Evolutionary conservation across 2,329 filamentous ascomycete genomes (phyloP), one percentile per base, ranked within the genome.

Genomic region (Lasiodiplodia gonubiensis): DNA sequence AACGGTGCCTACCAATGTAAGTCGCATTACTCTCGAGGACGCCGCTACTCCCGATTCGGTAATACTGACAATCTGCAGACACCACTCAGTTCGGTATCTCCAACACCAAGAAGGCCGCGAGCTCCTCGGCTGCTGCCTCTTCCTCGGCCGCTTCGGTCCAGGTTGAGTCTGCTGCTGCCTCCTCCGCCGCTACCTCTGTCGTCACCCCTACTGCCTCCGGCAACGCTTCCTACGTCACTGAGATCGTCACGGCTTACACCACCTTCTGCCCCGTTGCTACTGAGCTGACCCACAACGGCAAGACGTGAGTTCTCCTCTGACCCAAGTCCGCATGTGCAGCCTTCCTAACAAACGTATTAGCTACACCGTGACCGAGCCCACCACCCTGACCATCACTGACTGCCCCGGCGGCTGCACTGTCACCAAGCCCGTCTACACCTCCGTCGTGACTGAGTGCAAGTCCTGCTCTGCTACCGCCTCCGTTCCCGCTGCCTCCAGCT

Each of bases 1-100:
- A 86, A 81, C 70, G 86, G 87, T 75, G 78, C 85, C 74, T 89
- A 86, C 83, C 87, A 89, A 76, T 88, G 73, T 79, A 76, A 73
- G 70, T 67, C 30, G 59, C 57, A 2, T 25, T 8, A 27, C 21
- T 52, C 5, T 10, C 49, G 27, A n/a, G 25, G 18, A 27, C 27
- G 49, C 30, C n/a, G n/a, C n/a, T n/a, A n/a, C n/a, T n/a, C n/a
- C n/a, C n/a, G n/a, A n/a, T n/a, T n/a, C n/a, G n/a, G n/a, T n/a
- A 21, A 48, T 61, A 23, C 23, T 25, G 7, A 33, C 30, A 33
- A 33, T 25, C 23, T 39, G 21, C 63, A 70, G 66, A 83, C 79
- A 85, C 84, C 52, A 86, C 85, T 68, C 86, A 89, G 77, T 89
- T 89, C 80, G 87, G 87, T 72, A 82, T 90, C 79, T 81, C 79